A percentile compares a stretch with the other conserved stretches of the same genome.
These are phyloP conservation scores for Paramyrothecium roridum DNA, from an alignment of 2,329 filamentous ascomycete genomes.

Conservation along the genomic window DNA sequence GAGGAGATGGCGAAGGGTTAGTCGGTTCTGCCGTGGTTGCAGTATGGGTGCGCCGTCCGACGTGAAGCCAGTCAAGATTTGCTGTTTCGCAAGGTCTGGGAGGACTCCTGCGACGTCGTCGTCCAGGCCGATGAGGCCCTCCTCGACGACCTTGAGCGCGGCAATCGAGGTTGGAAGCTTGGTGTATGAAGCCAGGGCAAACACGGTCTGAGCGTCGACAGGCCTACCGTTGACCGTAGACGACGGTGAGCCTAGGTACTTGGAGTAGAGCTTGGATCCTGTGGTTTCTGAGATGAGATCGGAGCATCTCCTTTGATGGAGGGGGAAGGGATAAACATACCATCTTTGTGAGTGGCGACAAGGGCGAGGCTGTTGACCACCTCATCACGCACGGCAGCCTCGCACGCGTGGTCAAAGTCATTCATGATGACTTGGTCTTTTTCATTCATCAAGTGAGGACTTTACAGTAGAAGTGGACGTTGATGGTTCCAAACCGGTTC, in stretches of 20 bases:
- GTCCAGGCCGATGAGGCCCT: conserved; percentile 38
- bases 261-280: neutral
- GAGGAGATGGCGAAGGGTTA: conserved; percentile 44
- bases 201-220: neutral
- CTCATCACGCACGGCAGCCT: neutral
- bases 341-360: neutral
- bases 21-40: conserved; percentile 21
- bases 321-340: neutral
- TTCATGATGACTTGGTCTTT: neutral
- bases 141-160: conserved; percentile 1
- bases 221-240: neutral
- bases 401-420: neutral
- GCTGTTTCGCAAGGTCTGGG: conserved; percentile 38
- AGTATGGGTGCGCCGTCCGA: conserved; percentile 28
- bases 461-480: too few species aligned
- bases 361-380: neutral
- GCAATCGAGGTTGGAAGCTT: conserved; percentile 2
- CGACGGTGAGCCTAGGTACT: neutral
- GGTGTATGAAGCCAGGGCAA: conserved; percentile 2
- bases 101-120: conserved; percentile 39
- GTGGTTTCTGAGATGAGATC: neutral
- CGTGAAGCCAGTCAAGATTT: conserved; percentile 40
- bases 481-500: too few species aligned
- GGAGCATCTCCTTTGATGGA: neutral
- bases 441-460: too few species aligned